These are phyloP conservation scores for Geotrichum ghanense DNA, from an alignment of 805 yeast species.

Conservation along the genomic window DNA sequence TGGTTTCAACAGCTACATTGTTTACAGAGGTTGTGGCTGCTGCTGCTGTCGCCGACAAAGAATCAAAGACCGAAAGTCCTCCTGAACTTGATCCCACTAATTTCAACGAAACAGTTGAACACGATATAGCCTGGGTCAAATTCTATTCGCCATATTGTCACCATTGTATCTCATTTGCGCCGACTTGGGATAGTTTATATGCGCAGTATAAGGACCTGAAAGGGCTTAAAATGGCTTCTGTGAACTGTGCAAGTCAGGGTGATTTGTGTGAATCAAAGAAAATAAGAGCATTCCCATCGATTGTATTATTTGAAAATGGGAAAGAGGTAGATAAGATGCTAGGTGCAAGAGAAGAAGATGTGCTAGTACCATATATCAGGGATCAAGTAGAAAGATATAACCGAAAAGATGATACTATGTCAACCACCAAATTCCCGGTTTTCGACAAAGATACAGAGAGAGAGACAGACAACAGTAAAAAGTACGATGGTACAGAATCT, in stretches of 20 bases:
- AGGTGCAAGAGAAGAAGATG: not conserved
- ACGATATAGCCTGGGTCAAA: conserved; percentile 43
- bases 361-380: not conserved
- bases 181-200: conserved; percentile 69
- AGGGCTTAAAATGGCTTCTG: conserved; percentile 48
- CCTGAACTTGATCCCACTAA: not conserved
- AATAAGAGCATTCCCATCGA: conserved; percentile 52
- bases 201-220: conserved; percentile 30
- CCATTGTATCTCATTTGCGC: conserved; percentile 73
- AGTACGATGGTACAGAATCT: conserved; percentile 3
- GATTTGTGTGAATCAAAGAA: conserved; percentile 69
- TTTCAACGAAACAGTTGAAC: not conserved
- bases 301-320: conserved; percentile 45
- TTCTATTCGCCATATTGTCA: conserved; percentile 83
- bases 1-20: too few relatives aligned
- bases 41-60: not conserved
- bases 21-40: too few relatives aligned
- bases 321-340: conserved; percentile 13
- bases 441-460: conserved; percentile 4
- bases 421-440: conserved; percentile 4
- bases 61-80: too few relatives aligned
- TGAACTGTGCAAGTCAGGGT: conserved; percentile 77
- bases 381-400: not conserved
- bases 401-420: not conserved
- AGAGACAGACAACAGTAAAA: conserved; percentile 5